Percentiles rank a stretch among this genome's conserved stretches.
Conservation (phyloP, 1,284 basidiomycete genomes). For the Ganoderma leucocontextum region DNA sequence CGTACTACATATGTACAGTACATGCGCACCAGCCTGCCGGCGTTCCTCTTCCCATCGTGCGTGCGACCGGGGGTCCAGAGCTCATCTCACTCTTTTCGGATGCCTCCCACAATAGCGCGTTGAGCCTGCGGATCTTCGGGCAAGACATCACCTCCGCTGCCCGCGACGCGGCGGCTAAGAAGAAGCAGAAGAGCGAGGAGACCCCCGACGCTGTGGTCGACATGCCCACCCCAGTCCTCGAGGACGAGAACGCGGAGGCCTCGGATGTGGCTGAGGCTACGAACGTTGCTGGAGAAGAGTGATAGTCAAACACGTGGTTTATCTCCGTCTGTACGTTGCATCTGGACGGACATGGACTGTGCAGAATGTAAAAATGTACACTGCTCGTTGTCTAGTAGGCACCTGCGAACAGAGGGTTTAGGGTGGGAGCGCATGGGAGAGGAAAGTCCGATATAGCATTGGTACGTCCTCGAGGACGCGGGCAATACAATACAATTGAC, state of each 20-base stretch:
- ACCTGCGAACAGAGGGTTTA: background rate
- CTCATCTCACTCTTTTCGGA: constrained; percentile 4
- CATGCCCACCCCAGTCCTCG: constrained; percentile 11
- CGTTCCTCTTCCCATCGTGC: background rate
- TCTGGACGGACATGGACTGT: background rate
- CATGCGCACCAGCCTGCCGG: background rate
- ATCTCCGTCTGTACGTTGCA: background rate
- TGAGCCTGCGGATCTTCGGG: constrained; percentile 83
- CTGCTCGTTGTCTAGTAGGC: background rate
- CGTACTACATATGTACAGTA: constrained; percentile 22
- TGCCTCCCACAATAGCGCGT: constrained; percentile 55
- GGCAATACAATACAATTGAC: background rate
- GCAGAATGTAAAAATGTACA: background rate
- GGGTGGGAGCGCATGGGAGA: background rate
- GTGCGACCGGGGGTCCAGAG: constrained; percentile 1
- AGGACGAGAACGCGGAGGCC: constrained; percentile 14
- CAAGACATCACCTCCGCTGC: constrained; percentile 73
- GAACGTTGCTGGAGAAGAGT: background rate
- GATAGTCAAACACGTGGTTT: background rate
- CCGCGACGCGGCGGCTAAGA: constrained; percentile 41
- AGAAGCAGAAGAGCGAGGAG: constrained; percentile 21
- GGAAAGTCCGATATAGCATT: background rate
- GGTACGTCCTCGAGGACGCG: background rate
- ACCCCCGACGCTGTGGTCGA: constrained; percentile 16
- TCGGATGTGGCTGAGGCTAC: constrained; percentile 13